Percentiles rank a stretch among this genome's conserved stretches.
Conservation (phyloP, 2,329 filamentous ascomycete genomes). For the Fusarium penzigii region DNA sequence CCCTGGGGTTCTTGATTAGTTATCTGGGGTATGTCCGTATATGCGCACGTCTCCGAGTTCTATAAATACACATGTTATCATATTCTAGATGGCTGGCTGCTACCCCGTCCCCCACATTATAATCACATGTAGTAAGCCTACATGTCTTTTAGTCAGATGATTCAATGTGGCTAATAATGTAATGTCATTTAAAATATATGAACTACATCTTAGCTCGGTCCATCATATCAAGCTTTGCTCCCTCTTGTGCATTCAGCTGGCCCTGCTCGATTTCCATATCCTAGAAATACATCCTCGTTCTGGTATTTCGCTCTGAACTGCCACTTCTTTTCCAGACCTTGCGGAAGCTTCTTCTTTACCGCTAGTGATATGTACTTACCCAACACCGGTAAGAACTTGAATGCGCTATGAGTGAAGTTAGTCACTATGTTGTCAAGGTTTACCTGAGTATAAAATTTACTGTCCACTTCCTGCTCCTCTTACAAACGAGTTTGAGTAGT, state of each 20-base stretch:
- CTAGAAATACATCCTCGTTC: constrained; percentile 12
- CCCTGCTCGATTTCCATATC: constrained; percentile 20
- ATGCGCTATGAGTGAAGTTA: constrained; percentile 9
- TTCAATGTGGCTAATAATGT: too few species aligned
- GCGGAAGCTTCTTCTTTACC: constrained; percentile 7
- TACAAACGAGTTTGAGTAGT: constrained; percentile 21
- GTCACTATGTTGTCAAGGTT: too few species aligned
- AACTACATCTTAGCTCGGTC: too few species aligned
- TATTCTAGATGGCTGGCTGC: too few species aligned
- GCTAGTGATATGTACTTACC: constrained; percentile 11
- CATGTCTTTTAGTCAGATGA: too few species aligned
- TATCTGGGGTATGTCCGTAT: too few species aligned
- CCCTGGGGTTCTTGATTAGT: too few species aligned
- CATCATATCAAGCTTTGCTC: constrained; percentile 2
- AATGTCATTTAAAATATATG: too few species aligned
- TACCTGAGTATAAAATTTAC: constrained; percentile 8
- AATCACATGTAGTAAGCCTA: too few species aligned
- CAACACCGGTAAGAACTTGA: constrained; percentile 21
- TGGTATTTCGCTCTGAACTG: constrained; percentile 15
- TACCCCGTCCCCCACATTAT: too few species aligned
- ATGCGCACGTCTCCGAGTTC: too few species aligned
- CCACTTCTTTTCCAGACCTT: constrained; percentile 16
- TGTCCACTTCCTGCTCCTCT: constrained; percentile 22
- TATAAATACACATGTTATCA: too few species aligned
- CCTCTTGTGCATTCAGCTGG: constrained; percentile 10